Evolutionary conservation across 2,329 filamentous ascomycete genomes (phyloP).

Genomic region (Nigrograna mackinnonii): DNA sequence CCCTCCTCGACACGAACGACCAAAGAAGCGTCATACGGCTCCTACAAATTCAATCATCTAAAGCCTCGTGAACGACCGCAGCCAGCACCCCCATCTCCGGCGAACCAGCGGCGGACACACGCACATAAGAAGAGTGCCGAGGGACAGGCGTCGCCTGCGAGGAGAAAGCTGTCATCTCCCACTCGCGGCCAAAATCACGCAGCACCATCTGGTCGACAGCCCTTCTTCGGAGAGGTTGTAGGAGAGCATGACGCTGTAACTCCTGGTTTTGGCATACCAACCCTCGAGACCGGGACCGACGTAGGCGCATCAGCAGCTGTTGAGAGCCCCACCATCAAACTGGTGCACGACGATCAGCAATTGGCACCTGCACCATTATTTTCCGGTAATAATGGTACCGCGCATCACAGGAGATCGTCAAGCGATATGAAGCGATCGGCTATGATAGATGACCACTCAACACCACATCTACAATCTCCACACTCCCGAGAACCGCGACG

Average conservation of each 20-base stretch:
- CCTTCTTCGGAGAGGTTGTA: conserved; percentile 41
- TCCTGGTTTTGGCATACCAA: conserved; percentile 39
- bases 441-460: background rate
- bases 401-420: conserved; percentile 20
- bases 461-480: background rate
- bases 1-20: conserved; percentile 21
- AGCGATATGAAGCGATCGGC: conserved; percentile 15
- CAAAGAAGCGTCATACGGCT: conserved; percentile 34
- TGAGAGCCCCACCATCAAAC: conserved; percentile 10
- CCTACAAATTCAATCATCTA: conserved; percentile 40
- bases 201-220: conserved; percentile 24
- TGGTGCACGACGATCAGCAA: conserved; percentile 11
- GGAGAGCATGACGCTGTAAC: conserved; percentile 29
- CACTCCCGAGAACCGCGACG: conserved; percentile 16
- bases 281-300: conserved; percentile 16
- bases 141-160: conserved; percentile 24
- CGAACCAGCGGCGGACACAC: conserved; percentile 25
- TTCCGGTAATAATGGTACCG: background rate
- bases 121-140: conserved; percentile 29
- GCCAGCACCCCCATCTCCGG: conserved; percentile 33
- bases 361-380: conserved; percentile 14
- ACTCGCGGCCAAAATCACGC: conserved; percentile 22
- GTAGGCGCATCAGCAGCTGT: conserved; percentile 12
- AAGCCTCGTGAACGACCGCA: conserved; percentile 40
- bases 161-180: conserved; percentile 26